A percentile compares a stretch with the other conserved stretches of the same genome.
Evolutionary conservation across 2,329 filamentous ascomycete genomes (phyloP).

Genomic region (Gyromitra esculenta): DNA sequence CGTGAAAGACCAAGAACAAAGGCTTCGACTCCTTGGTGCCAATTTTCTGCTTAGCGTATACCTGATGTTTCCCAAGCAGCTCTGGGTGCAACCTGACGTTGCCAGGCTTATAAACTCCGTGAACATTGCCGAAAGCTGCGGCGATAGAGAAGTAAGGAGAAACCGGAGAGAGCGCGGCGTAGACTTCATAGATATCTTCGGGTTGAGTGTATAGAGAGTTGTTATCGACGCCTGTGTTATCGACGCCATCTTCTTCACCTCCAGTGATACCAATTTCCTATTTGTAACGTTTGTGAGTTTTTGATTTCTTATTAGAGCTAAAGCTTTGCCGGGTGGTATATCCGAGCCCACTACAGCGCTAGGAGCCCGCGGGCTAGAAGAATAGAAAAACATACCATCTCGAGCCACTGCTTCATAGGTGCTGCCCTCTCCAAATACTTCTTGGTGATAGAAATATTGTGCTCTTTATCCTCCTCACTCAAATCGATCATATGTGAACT

Average conservation of each 20-base stretch:
- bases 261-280: conserved; percentile 86
- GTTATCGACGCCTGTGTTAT: conserved; percentile 98
- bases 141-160: conserved; percentile 98
- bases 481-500: conserved; percentile 98
- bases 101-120: conserved; percentile 98
- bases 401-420: conserved; percentile 98
- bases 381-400: conserved; percentile 75
- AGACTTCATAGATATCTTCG: conserved; percentile 92
- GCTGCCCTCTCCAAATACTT: conserved; percentile 93
- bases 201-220: conserved; percentile 97
- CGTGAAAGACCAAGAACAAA: conserved; percentile 99
- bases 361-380: not conserved
- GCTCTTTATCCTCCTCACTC: conserved; percentile 87
- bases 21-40: conserved; percentile 80
- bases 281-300: conserved; percentile 60
- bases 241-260: conserved; percentile 96
- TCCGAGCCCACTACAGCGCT: not conserved
- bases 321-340: conserved; percentile 53
- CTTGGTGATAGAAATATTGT: conserved; percentile 91
- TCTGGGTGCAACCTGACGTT: conserved; percentile 97
- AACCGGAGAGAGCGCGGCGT: conserved; percentile 83
- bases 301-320: not conserved
- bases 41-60: conserved; percentile 83
- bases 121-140: conserved; percentile 97
- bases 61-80: conserved; percentile 96